These are phyloP conservation scores for Cladosporium velox DNA, from an alignment of 2,329 filamentous ascomycete species.

Conservation along the genomic window DNA sequence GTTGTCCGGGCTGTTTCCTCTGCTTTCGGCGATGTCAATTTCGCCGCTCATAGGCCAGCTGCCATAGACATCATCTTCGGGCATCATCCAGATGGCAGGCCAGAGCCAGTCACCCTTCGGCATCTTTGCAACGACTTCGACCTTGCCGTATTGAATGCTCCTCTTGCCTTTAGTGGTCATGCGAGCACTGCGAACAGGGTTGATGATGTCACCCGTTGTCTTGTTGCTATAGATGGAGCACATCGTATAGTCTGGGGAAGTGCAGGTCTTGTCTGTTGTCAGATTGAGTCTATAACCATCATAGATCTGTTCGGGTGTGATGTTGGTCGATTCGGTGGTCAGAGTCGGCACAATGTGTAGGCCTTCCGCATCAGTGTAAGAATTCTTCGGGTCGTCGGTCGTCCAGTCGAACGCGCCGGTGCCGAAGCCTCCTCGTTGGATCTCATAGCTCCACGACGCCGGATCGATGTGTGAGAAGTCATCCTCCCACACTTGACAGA, in stretches of 20 bases:
- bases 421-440: constrained; percentile 69
- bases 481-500: constrained; percentile 66
- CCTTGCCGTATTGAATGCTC: constrained; percentile 72
- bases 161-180: constrained; percentile 71
- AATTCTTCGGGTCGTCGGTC: constrained; percentile 68
- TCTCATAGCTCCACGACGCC: constrained; percentile 69
- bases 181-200: constrained; percentile 72
- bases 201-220: constrained; percentile 72
- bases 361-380: constrained; percentile 66
- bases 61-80: constrained; percentile 68
- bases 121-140: constrained; percentile 74
- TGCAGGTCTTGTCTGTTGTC: constrained; percentile 64
- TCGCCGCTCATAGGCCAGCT: constrained; percentile 75
- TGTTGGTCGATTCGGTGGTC: constrained; percentile 63
- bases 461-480: constrained; percentile 60
- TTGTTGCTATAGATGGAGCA: constrained; percentile 72
- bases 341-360: constrained; percentile 74
- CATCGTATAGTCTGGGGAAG: constrained; percentile 57
- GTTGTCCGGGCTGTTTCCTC: constrained; percentile 65
- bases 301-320: constrained; percentile 38
- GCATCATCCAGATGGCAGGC: constrained; percentile 86
- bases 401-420: constrained; percentile 79
- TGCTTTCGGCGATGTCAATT: constrained; percentile 76
- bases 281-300: constrained; percentile 56
- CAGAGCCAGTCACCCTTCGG: constrained; percentile 79